phyloP scores from a whole-genome alignment of 1,139 yeast species.

The Geotrichum siamense region DNA sequence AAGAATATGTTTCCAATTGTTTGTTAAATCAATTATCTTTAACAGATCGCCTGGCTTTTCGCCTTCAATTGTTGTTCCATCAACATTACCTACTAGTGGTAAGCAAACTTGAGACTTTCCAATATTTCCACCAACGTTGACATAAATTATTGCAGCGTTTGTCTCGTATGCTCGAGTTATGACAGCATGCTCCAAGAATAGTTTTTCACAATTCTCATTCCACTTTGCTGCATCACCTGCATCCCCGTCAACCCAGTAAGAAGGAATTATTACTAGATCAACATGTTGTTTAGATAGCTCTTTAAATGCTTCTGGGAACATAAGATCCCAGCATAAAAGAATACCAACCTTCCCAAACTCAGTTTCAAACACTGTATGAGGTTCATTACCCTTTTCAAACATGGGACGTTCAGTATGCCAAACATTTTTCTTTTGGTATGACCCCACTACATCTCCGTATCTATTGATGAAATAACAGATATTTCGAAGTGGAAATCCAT shows the following conservation, averaged over 20 bases:
- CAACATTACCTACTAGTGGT: constrained; percentile 16
- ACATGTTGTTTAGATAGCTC: constrained; percentile 19
- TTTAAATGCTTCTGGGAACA: constrained; percentile 22
- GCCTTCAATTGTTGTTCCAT: background rate
- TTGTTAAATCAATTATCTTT: constrained; percentile 17
- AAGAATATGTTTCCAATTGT: constrained; percentile 14
- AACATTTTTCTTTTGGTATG: constrained; percentile 21
- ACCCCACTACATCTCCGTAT: constrained; percentile 17
- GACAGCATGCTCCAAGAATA: constrained; percentile 17
- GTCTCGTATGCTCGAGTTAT: constrained; percentile 22
- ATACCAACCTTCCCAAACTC: constrained; percentile 22
- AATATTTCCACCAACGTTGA: constrained; percentile 22
- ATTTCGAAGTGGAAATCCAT: constrained; percentile 15
- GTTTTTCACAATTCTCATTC: constrained; percentile 19
- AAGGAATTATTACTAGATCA: constrained; percentile 21
- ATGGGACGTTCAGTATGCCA: constrained; percentile 22
- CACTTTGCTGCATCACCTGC: constrained; percentile 9
- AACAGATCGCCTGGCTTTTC: background rate
- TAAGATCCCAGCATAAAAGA: constrained; percentile 23
- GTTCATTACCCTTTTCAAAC: constrained; percentile 19
- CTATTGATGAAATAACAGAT: constrained; percentile 21
- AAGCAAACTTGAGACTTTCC: constrained; percentile 18
- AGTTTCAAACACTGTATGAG: constrained; percentile 21
- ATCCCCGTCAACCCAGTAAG: constrained; percentile 22
- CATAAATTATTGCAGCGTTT: constrained; percentile 19